A percentile compares a stretch with the other conserved stretches of the same genome.
phyloP scores from a whole-genome alignment of 2,329 filamentous ascomycete species.

The Aspergillus fumigatus region DNA sequence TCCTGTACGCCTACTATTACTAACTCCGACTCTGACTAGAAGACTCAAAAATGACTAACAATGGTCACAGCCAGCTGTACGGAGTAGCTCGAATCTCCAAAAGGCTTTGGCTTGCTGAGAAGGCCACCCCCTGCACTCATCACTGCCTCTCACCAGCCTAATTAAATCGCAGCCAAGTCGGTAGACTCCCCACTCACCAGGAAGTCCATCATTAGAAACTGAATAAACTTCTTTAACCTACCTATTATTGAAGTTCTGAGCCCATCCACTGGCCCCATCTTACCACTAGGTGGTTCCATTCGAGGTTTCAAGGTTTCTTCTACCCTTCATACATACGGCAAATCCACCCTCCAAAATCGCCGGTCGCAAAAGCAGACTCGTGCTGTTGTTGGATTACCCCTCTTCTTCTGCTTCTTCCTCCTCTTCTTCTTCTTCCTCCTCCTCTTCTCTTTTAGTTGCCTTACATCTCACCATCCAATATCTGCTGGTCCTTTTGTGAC shows the following conservation, averaged over 20 bases:
- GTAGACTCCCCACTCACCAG: conserved; percentile 6
- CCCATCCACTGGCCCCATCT: background rate
- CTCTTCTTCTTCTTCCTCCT: background rate
- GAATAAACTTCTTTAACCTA: background rate
- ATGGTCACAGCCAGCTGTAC: background rate
- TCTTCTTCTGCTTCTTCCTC: conserved; percentile 1
- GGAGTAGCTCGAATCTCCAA: background rate
- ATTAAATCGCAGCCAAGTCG: conserved; percentile 9
- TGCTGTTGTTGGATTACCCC: background rate
- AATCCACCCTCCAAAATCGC: background rate
- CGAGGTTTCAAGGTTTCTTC: background rate
- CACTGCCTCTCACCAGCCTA: background rate
- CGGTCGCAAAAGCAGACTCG: background rate
- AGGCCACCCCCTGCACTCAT: background rate
- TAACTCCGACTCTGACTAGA: background rate
- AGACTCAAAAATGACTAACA: background rate
- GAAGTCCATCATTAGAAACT: background rate
- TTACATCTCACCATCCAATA: background rate
- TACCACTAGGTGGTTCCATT: background rate
- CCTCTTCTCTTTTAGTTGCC: background rate
- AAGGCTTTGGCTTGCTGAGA: background rate
- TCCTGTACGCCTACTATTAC: background rate
- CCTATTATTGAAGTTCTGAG: background rate
- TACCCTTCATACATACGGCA: background rate
- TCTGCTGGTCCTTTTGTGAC: background rate